Conservation (phyloP, 352 stramenopile genomes). For the Achlya hypogyna region DNA sequence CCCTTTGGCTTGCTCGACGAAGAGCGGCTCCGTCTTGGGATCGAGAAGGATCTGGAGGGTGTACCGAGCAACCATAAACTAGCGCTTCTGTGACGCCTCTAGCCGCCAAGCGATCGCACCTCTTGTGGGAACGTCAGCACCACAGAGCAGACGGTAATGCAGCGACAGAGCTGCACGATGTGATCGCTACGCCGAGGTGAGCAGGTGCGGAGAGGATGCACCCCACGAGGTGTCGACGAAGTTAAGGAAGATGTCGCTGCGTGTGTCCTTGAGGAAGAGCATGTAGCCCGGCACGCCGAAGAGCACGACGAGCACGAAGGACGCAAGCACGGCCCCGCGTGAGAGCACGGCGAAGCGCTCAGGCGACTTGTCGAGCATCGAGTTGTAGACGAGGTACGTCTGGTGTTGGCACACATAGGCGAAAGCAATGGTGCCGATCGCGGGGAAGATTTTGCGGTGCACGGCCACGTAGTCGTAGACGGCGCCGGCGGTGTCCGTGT, state of each 20-base stretch:
- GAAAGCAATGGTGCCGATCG: constrained; percentile 37
- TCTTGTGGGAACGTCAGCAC: constrained; percentile 36
- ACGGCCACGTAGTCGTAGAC: constrained; percentile 39
- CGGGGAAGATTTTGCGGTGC: constrained; percentile 37
- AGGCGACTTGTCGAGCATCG: constrained; percentile 30
- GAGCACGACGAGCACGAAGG: constrained; percentile 28
- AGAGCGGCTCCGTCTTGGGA: constrained; percentile 30
- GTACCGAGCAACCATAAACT: constrained; percentile 43
- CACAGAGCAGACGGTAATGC: constrained; percentile 33
- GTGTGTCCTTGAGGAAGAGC: constrained; percentile 35
- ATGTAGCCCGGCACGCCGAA: constrained; percentile 45
- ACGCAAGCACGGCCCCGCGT: constrained; percentile 26
- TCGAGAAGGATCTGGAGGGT: constrained; percentile 30
- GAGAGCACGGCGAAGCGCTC: constrained; percentile 30
- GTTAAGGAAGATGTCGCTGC: constrained; percentile 39
- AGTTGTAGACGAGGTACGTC: constrained; percentile 46
- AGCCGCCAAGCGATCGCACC: constrained; percentile 20
- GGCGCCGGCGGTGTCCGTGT: not conserved
- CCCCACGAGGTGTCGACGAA: constrained; percentile 28
- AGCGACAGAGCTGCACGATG: constrained; percentile 30
- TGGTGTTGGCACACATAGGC: constrained; percentile 38
- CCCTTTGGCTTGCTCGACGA: constrained; percentile 26
- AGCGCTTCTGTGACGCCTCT: not conserved
- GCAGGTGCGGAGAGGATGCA: not conserved
- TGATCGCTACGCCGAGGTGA: constrained; percentile 24